Base-by-base conservation (phyloP, 345 rosid genomes). In the Eucalyptus leucophloia region DNA sequence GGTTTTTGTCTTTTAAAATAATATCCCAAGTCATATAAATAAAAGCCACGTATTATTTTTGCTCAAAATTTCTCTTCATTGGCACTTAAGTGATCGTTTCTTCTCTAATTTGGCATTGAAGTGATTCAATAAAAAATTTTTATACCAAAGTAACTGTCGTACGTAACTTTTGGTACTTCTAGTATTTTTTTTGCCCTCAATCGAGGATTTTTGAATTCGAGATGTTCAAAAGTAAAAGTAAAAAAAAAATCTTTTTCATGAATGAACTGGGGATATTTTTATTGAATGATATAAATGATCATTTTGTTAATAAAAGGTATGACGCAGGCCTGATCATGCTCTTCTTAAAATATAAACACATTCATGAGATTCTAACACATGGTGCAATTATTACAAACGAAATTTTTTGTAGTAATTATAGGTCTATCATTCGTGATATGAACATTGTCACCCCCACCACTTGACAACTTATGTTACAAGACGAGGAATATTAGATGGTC, bases 21-120 rank as follows among this genome's bases (percentile, higher is more conserved):
- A 53, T 53, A 2, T 19, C 58, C 0, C 58, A 53, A 19, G 5
- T 53, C 58, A 53, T 53, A 53, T 53, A 53, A 53, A 53, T 53
- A 53, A 53, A 53, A 53, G 58, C 1, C 58, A 53, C 0, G 1
- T 8, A 19, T 53, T 19, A 8, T 53, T 53, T 19, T 53, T 53
- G 0, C 26, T 8, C 0, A 1, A 19, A 53, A 53, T 19, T 19
- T 19, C 5, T 53, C 2, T 0, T 0, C 0, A 53, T 53, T 19
- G 10, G 0, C 9, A 53, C 2, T 53, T 53, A 18, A 3, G 0
- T 19, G 0, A 53, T 19, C 1, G 1, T 19, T 53, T 19, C 7
- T 53, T 19, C 5, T 53, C 11, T 19, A 53, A 53, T 53, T 53
- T 1, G 0, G 0, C 58, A 21, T 2, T 4, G 0, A 21, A 53